Evolutionary conservation across 2,329 filamentous ascomycete genomes (phyloP).

Genomic region (Kalmusia sp.): DNA sequence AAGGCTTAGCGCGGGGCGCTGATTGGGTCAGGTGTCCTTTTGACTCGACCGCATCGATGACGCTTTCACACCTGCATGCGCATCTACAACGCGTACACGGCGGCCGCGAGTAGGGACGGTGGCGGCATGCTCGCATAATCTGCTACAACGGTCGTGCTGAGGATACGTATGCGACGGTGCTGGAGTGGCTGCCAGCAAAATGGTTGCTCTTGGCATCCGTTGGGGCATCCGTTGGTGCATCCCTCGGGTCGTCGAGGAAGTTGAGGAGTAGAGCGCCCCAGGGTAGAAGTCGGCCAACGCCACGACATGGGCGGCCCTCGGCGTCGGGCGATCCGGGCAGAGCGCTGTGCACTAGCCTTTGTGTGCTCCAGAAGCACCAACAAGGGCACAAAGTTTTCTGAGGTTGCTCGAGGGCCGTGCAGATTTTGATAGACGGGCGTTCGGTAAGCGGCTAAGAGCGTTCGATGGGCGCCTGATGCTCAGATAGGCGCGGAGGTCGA

Average conservation of each 20-base stretch:
- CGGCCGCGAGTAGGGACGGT: constrained; percentile 5
- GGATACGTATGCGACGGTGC: background rate
- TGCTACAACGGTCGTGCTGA: constrained; percentile 3
- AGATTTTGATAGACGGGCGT: constrained; percentile 9
- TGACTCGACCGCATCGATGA: constrained; percentile 31
- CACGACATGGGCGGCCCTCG: background rate
- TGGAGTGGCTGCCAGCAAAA: too few species aligned
- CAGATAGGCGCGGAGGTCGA: constrained; percentile 13
- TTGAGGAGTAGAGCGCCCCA: too few species aligned
- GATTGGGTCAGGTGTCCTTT: constrained; percentile 24
- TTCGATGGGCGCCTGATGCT: constrained; percentile 9
- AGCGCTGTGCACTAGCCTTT: too few species aligned
- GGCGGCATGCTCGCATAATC: constrained; percentile 1
- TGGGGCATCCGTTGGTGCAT: too few species aligned
- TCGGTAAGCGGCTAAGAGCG: constrained; percentile 7
- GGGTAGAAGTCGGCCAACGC: too few species aligned
- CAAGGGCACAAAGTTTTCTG: background rate
- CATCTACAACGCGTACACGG: constrained; percentile 3
- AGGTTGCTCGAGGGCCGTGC: constrained; percentile 7
- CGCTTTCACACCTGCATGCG: constrained; percentile 30
- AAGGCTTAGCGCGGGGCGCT: constrained; percentile 2
- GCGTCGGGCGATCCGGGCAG: background rate
- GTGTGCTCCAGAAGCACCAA: background rate
- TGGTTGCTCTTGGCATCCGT: too few species aligned
- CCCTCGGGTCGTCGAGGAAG: too few species aligned